phyloP scores from a whole-genome alignment of 2,329 filamentous ascomycete genomes.

The Lasiodiplodia sp. region DNA sequence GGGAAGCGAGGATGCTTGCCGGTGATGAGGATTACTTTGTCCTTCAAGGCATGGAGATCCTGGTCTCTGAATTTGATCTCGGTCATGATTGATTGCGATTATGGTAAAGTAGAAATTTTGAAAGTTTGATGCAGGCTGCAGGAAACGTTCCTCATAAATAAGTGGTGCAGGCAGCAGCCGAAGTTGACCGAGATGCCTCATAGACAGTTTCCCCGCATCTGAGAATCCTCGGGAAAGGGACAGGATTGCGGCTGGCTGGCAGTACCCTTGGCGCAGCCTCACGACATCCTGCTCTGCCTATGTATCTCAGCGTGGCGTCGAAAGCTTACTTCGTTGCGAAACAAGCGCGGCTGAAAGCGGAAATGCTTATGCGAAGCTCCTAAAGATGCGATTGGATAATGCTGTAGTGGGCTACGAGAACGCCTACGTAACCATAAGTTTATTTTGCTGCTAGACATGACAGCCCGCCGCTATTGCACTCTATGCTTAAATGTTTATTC shows the following conservation, averaged over 20 bases:
- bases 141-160: background rate
- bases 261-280: background rate
- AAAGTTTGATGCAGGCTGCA: background rate
- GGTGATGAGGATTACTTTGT: conserved; percentile 62
- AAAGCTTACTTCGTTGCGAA: too few relatives aligned
- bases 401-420: too few relatives aligned
- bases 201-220: background rate
- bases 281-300: background rate
- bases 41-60: conserved; percentile 53
- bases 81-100: conserved; percentile 44
- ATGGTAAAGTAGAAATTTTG: background rate
- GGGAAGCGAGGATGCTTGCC: conserved; percentile 44
- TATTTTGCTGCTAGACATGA: too few relatives aligned
- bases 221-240: background rate
- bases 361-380: too few relatives aligned
- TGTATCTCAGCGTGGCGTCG: too few relatives aligned
- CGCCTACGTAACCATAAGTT: too few relatives aligned
- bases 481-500: too few relatives aligned
- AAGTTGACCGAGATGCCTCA: background rate
- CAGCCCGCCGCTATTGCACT: too few relatives aligned
- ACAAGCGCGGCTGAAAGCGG: too few relatives aligned
- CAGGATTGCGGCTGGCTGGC: background rate
- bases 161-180: background rate
- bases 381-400: too few relatives aligned
- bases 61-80: conserved; percentile 57